Evolutionary conservation across 2,329 filamentous ascomycete species (phyloP).

Genomic region (Xylariales sp.): DNA sequence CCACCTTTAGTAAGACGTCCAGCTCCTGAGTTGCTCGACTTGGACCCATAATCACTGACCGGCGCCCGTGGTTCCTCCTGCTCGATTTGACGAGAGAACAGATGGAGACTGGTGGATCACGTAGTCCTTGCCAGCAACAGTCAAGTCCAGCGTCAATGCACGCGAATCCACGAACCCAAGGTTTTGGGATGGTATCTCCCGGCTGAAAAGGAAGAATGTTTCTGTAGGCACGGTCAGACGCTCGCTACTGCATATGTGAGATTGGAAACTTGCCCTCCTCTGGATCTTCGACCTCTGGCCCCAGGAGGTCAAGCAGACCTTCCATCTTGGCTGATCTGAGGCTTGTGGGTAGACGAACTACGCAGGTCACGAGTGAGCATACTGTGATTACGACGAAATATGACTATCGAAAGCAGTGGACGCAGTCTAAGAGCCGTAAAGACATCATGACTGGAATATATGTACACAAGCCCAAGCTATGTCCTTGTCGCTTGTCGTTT

Average conservation of each 20-base stretch:
- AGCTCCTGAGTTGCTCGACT: neutral
- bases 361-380: neutral
- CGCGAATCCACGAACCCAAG: slow-evolving; percentile 81
- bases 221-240: slow-evolving; percentile 46
- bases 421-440: no score
- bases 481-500: no score
- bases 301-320: slow-evolving; percentile 22
- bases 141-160: slow-evolving; percentile 60
- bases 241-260: neutral
- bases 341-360: neutral
- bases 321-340: slow-evolving; percentile 1
- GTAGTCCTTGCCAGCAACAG: slow-evolving; percentile 65
- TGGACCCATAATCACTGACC: slow-evolving; percentile 57
- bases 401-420: no score
- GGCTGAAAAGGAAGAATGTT: slow-evolving; percentile 81
- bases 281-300: slow-evolving; percentile 40
- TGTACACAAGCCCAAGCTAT: no score
- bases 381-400: neutral
- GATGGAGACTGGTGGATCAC: slow-evolving; percentile 79
- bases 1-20: neutral
- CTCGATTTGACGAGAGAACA: slow-evolving; percentile 71
- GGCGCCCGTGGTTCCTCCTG: slow-evolving; percentile 69
- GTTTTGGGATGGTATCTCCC: slow-evolving; percentile 66
- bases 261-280: slow-evolving; percentile 38
- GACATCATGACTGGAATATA: neutral